Evolutionary conservation across 352 stramenopile genomes (phyloP).

Genomic region (Phytophthora melonis): DNA sequence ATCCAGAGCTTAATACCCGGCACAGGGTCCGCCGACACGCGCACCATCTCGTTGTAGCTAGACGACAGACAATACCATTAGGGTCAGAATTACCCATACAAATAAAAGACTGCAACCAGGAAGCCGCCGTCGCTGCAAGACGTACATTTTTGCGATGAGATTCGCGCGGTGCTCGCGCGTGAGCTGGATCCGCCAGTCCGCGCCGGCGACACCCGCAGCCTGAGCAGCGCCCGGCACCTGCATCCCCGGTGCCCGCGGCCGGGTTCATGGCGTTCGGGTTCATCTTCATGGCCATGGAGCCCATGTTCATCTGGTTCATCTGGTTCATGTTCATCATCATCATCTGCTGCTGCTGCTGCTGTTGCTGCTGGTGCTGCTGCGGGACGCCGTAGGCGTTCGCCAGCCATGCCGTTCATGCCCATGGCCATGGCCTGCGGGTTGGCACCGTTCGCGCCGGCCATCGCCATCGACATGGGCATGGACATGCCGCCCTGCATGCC

Average conservation of each 20-base stretch:
- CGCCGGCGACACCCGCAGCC: slow-evolving; percentile 38
- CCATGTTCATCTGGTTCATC: slow-evolving; percentile 72
- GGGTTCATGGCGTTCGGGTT: slow-evolving; percentile 56
- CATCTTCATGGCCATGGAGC: slow-evolving; percentile 67
- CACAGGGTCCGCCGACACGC: slow-evolving; percentile 79
- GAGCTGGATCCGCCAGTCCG: slow-evolving; percentile 86
- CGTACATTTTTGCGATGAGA: slow-evolving; percentile 88
- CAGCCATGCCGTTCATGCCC: slow-evolving; percentile 59
- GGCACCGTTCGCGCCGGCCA: slow-evolving; percentile 43
- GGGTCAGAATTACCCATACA: slow-evolving; percentile 17
- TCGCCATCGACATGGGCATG: slow-evolving; percentile 76
- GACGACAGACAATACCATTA: background rate
- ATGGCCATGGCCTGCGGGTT: slow-evolving; percentile 59
- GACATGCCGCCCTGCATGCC: slow-evolving; percentile 70
- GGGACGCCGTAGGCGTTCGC: slow-evolving; percentile 50
- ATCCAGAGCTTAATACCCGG: slow-evolving; percentile 89
- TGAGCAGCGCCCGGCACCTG: slow-evolving; percentile 23
- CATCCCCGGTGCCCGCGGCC: slow-evolving; percentile 30
- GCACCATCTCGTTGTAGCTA: slow-evolving; percentile 88
- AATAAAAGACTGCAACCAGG: background rate
- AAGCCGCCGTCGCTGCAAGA: background rate
- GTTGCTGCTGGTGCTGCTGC: background rate
- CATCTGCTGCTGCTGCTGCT: slow-evolving; percentile 43
- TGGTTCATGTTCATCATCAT: slow-evolving; percentile 76
- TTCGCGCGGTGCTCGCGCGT: slow-evolving; percentile 85